These are phyloP conservation scores for Colletotrichum tropicicola DNA, from an alignment of 2,329 filamentous ascomycete species.

Conservation along the genomic window DNA sequence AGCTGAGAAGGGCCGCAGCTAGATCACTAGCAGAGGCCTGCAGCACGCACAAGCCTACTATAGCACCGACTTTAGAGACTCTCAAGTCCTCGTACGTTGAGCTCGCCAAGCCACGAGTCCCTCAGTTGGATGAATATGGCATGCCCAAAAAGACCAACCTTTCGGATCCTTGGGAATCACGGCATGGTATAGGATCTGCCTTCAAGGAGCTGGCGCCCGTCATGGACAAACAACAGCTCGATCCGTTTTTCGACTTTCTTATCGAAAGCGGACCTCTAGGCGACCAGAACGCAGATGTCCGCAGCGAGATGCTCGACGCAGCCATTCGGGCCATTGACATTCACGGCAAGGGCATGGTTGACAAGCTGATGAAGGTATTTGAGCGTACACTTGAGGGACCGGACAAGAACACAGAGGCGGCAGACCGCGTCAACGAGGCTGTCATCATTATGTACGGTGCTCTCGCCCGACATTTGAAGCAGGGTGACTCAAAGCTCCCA, in stretches of 20 bases:
- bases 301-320: constrained; percentile 91
- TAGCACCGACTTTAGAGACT: constrained; percentile 68
- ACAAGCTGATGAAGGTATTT: constrained; percentile 91
- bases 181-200: constrained; percentile 88
- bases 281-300: constrained; percentile 79
- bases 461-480: constrained; percentile 83
- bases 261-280: constrained; percentile 89
- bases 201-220: constrained; percentile 82
- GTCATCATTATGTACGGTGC: constrained; percentile 98
- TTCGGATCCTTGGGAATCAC: constrained; percentile 88
- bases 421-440: constrained; percentile 94
- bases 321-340: constrained; percentile 82
- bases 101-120: constrained; percentile 82
- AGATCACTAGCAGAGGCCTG: constrained; percentile 82
- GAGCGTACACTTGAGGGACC: constrained; percentile 88
- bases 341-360: constrained; percentile 84
- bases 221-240: constrained; percentile 75
- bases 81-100: constrained; percentile 79
- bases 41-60: constrained; percentile 64
- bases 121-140: constrained; percentile 90
- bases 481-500: constrained; percentile 87
- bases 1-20: constrained; percentile 85
- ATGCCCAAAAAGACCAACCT: constrained; percentile 92
- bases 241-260: constrained; percentile 84
- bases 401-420: constrained; percentile 81